Conservation (phyloP, 768 basidiomycete genomes). For the Amanita exitialis region DNA sequence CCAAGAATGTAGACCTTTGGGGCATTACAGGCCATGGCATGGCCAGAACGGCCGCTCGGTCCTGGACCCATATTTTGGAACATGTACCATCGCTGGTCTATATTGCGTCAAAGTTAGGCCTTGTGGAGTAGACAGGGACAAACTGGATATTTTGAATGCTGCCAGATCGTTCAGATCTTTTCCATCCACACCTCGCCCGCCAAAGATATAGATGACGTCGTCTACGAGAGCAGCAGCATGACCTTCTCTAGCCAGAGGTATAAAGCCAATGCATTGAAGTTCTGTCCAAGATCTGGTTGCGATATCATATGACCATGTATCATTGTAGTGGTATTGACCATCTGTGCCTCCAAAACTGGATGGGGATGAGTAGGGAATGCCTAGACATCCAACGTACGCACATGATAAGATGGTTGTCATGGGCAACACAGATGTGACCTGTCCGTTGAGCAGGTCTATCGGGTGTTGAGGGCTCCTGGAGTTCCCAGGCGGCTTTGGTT, state of each 20-base stretch:
- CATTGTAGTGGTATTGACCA: slow-evolving; percentile 98
- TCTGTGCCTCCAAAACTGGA: slow-evolving; percentile 96
- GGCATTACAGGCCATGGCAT: slow-evolving; percentile 95
- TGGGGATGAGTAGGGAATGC: slow-evolving; percentile 8
- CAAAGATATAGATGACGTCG: slow-evolving; percentile 96
- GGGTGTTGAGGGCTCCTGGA: slow-evolving; percentile 49
- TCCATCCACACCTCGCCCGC: slow-evolving; percentile 93
- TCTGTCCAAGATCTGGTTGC: slow-evolving; percentile 80
- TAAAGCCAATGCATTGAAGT: slow-evolving; percentile 91
- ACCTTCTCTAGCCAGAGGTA: slow-evolving; percentile 91
- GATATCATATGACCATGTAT: slow-evolving; percentile 93
- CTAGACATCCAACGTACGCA: slow-evolving; percentile 21
- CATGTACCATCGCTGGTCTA: slow-evolving; percentile 99
- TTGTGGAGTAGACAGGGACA: slow-evolving; percentile 22
- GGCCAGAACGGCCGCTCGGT: slow-evolving; percentile 86
- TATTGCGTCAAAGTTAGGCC: slow-evolving; percentile 5
- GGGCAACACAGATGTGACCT: slow-evolving; percentile 82
- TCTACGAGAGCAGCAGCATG: slow-evolving; percentile 95
- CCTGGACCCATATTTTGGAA: slow-evolving; percentile 99
- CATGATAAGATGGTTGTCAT: slow-evolving; percentile 78
- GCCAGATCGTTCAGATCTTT: slow-evolving; percentile 92
- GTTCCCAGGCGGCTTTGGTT: slow-evolving; percentile 78
- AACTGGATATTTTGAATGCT: slow-evolving; percentile 96
- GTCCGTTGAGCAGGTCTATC: slow-evolving; percentile 76
- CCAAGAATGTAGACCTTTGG: slow-evolving; percentile 88